Base-by-base conservation (phyloP, 257 asterid genomes). In the Fraxinus pennsylvanica region DNA sequence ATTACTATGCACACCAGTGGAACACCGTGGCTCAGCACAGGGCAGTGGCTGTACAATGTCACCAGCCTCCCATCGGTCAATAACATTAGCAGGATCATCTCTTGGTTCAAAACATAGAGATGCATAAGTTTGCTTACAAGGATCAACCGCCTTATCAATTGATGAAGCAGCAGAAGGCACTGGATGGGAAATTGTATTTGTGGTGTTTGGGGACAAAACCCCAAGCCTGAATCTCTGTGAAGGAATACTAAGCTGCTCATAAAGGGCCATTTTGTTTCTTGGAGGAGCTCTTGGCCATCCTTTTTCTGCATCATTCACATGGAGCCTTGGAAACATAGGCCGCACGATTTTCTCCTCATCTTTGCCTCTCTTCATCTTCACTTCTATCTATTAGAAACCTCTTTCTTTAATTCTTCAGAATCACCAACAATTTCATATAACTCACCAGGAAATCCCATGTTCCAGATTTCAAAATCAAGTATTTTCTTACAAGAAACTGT, bases 261-360 rank as follows among this genome's bases (percentile, higher is more conserved):
- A 95, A 6, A 95, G 89, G 73, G 99, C 99, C 99, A 95, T 95
- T 92, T 93, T 95, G 80, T 95, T 95, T 81, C 99, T 91, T 66
- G 99, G 99, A 73, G 99, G 99, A 33, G 99, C 99, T 86, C 97
- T 89, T 65, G 99, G 98, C 84, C 97, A 97, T 85, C 98, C 96
- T 78, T 91, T 94, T 61, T 90, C 97, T 4, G 96, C 81, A 85
- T 95, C 96, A 84, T 89, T 93, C 25, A 95, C 92, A 84, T 95
- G 92, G 86, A 95, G 95, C 91, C 99, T 91, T 25, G 99, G 98
- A 82, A 95, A 95, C 96, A 95, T 88, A 45, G 99, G 96, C 67
- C 90, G 92, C 93, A 89, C 82, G n/a, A 74, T 67, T 87, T 85
- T 90, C 80, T 90, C 97, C 78, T 87, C 97, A 61, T 86, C 94